These are phyloP conservation scores for Tetrahymena elliotti DNA, from an alignment of 73 alveolate species.

Conservation along the genomic window DNA sequence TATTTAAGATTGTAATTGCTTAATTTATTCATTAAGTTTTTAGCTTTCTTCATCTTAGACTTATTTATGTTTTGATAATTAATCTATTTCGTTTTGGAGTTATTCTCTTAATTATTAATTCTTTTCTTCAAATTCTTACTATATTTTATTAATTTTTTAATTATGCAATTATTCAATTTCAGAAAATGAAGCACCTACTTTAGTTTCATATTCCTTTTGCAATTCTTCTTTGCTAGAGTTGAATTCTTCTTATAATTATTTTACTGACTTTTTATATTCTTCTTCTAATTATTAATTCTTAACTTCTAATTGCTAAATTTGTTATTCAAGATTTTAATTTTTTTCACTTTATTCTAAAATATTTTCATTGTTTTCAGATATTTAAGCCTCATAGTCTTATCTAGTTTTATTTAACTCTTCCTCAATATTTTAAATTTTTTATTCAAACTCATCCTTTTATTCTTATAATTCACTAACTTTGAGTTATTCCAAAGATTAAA, in stretches of 20 bases:
- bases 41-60: neutral
- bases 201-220: neutral
- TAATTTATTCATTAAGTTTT: neutral
- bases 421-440: neutral
- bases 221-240: neutral
- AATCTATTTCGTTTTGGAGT: neutral
- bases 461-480: neutral
- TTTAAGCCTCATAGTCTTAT: neutral
- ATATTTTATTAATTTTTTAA: neutral
- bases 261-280: neutral
- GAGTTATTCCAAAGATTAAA: neutral
- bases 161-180: neutral
- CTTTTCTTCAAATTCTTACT: neutral
- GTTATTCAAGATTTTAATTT: neutral
- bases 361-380: neutral
- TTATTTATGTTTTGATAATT: too few relatives aligned
- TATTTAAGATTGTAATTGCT: neutral
- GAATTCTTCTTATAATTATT: neutral
- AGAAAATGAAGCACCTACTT: neutral
- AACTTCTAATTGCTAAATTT: neutral
- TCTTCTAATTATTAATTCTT: neutral
- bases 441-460: neutral
- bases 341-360: neutral
- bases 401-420: neutral
- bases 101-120: too few relatives aligned